A percentile compares a stretch with the other conserved stretches of the same genome.
These are phyloP conservation scores for Aspergillus transmontanensis DNA, from an alignment of 2,329 filamentous ascomycete genomes.

Conservation along the genomic window DNA sequence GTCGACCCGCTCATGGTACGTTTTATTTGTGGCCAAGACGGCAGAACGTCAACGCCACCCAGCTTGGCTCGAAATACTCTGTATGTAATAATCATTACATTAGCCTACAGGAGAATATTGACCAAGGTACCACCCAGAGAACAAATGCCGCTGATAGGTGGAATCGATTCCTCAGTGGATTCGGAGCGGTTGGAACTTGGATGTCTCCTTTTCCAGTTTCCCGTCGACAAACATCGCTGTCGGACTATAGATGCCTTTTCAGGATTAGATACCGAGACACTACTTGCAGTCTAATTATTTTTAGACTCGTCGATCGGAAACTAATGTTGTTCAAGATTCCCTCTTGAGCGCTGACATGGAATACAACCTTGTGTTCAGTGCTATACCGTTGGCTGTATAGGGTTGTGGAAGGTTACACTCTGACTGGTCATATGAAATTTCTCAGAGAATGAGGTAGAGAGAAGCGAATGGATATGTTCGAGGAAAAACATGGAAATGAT, in stretches of 20 bases:
- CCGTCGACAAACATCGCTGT: background rate
- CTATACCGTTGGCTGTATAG: background rate
- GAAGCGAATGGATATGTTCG: background rate
- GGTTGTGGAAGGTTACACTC: background rate
- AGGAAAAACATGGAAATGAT: background rate
- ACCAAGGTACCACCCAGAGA: background rate
- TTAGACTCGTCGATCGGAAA: background rate
- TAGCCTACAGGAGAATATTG: background rate
- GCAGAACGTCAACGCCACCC: background rate
- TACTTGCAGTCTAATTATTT: background rate
- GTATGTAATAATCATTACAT: background rate
- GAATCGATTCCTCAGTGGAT: background rate
- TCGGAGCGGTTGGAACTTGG: background rate
- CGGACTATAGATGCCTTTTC: background rate
- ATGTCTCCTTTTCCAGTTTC: background rate
- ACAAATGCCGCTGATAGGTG: background rate
- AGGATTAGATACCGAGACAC: background rate
- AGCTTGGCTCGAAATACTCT: background rate
- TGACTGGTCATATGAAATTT: background rate
- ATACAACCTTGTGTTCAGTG: background rate
- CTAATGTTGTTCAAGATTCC: background rate
- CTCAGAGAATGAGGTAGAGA: background rate
- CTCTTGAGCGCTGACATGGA: background rate
- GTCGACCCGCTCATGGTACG: background rate
- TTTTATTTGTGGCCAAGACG: background rate